Base-by-base conservation (phyloP, 1,284 basidiomycete species). In the Prillingera fragicola region DNA sequence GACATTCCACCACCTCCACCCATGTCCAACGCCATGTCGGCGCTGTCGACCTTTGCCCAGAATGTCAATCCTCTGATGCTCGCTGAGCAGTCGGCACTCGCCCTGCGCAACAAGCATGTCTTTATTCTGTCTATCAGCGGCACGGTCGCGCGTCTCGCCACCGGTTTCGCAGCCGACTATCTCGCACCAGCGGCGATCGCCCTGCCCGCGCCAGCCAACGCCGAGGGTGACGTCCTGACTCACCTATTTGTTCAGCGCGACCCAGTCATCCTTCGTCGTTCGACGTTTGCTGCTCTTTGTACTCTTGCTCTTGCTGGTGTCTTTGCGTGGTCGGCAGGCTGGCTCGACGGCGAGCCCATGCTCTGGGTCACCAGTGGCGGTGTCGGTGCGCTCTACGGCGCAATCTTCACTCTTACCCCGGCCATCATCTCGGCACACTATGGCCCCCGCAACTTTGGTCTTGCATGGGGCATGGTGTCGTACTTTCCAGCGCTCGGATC, bases 401-500 rank as follows among this genome's bases (percentile, higher is more conserved):
- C 68, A 5, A 42, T 72, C 34, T 72, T 72, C 43, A 72, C 70
- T 1, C 54, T 72, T 9, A 63, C 62, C 8, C 64, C 65, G 8
- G 63, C 64, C 2, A 64, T 69, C 33, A 56, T 67, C 8, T 64
- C 65, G 8, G 55, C 66, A 9, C 70, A 70, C 48, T 72, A 67
- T 36, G 70, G 70, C 14, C 55, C 69, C 4, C 69, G 67, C 5
- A 69, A 66, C 50, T 72, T 72, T 38, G 70, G 70, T 38, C 51
- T 72, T 2, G 66, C 70, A 3, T 72, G 70, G 70, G 70, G 70
- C 17, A 68, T 69, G 65, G 56, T 72, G 21, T 69, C 66, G 27
- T 72, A 72, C 52, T 50, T 53, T 33, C 52, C 67, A 13, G 70
- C 70, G 5, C 48, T 68, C 3, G 70, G 70, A 13, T 65, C 68